Evolutionary conservation across 768 basidiomycete species (phyloP), one percentile per base, ranked within the genome.

Genomic region (Neoboletus brunneissimus): DNA sequence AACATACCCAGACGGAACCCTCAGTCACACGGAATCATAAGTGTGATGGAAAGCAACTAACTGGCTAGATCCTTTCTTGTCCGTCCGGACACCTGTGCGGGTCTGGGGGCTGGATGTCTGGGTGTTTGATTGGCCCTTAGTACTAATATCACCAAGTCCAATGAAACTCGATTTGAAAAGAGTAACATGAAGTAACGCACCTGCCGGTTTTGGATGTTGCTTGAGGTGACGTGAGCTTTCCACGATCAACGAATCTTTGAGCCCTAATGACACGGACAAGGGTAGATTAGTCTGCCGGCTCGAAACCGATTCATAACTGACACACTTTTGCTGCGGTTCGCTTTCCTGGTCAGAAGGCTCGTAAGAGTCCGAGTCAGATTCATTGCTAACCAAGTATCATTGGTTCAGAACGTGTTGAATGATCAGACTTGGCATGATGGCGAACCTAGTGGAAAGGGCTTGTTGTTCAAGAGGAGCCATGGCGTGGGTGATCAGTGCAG

Each of bases 221-320:
- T n/a, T 4, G 18, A 1, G 5, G 0, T 5, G 0, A 0, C 4
- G 0, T 15, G 2, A 2, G 37, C 18, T 29, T 0, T 43, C 61
- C 67, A 4, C 66, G 66, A 11, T 8, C 3, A 27, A 12, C 8
- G 22, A 60, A 59, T 45, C 61, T 51, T n/a, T 29, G 1, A 16
- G 0, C 0, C 0, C 60, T 67, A 40, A 18, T 42, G 15, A 38
- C 15, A 1, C 18, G n/a, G 10, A 5, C 16, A 27, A 41, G 27
- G 22, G 2, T 16, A 27, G 13, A 4, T 35, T 20, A 23, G 40
- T 23, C n/a, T 11, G 18, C 27, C 5, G 25, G 44, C 3, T 37
- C 20, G 25, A 48, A 6, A 48, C 3, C 20, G 6, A 18, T 7
- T 5, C 4, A 10, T 10, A 29, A 18, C 11, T 22, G 13, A 58